Base-by-base conservation (phyloP, 352 stramenopile species). In the Albugo laibachii region DNA sequence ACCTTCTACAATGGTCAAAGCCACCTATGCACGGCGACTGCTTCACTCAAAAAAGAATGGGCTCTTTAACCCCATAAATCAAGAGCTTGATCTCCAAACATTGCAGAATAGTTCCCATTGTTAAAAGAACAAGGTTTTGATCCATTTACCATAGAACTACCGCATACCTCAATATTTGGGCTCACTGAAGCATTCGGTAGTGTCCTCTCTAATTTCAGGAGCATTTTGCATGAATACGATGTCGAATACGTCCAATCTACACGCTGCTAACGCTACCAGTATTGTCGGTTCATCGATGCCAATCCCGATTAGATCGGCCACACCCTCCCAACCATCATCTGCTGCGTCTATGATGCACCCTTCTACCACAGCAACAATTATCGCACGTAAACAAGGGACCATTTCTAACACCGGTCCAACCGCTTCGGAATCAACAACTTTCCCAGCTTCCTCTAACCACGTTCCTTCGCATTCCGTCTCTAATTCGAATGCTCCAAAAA, bases 231-330 rank as follows among this genome's bases (percentile, higher is more conserved):
- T 63, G 57, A 63, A 63, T 53, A 59, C 53, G 34, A 62, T 65
- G 52, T 63, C 62, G 45, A 73, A 70, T 53, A 52, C 59, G 35
- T 80, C 69, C 27, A 86, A 86, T 49, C 61, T 86, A 50, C 74
- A 86, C 56, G 74, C 74, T 21, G 74, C 74, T 45, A 86, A 86
- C 62, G 74, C 74, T 37, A 83, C 71, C 39, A 83, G 67, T 50
- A 63, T 84, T 42, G 69, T 87, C 41, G 75, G 75, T 44, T 84
- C 82, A 52, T 70, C 72, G 16, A 83, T 86, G 49, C 55, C 68
- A 13, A 84, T 85, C 45, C 75, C 75, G 8, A 57, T 62, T 31
- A 71, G 75, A 48, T 39, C 56, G 20, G 72, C 62, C 34, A 56
- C 61, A 13, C 49, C 56, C 13, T 52, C 57, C n/a, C 49, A 54